phyloP scores from a whole-genome alignment of 768 basidiomycete species.

The Lactarius indigo region DNA sequence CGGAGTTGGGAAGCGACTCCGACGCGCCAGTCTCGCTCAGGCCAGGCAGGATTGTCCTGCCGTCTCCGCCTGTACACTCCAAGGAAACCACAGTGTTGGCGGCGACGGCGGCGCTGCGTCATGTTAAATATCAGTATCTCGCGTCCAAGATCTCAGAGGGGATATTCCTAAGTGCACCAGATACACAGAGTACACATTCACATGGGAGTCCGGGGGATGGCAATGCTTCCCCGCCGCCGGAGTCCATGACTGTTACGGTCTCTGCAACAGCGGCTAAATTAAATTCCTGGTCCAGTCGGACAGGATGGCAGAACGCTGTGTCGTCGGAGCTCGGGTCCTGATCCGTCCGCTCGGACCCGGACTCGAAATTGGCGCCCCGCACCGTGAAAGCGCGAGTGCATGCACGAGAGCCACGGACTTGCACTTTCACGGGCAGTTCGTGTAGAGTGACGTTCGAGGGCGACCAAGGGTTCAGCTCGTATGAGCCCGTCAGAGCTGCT shows the following conservation, averaged over 20 bases:
- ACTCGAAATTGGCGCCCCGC: neutral
- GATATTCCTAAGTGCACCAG: slow-evolving; percentile 7
- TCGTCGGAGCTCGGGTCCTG: neutral
- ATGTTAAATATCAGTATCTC: neutral
- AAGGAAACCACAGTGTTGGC: neutral
- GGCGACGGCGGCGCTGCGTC: neutral
- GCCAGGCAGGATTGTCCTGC: neutral
- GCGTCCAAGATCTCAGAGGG: neutral
- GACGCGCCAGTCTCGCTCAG: neutral
- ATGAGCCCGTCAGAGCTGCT: neutral
- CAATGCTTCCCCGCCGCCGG: neutral
- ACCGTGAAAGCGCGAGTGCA: neutral
- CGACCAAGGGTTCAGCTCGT: slow-evolving; percentile 3
- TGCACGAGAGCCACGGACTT: neutral
- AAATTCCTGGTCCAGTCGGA: neutral
- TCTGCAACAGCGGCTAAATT: neutral
- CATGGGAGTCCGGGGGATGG: neutral
- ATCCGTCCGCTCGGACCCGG: neutral
- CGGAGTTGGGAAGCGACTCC: neutral
- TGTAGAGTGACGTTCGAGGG: neutral
- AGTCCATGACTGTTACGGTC: neutral
- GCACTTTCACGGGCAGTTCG: neutral
- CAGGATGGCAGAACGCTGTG: neutral
- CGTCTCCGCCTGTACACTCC: neutral
- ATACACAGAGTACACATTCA: slow-evolving; percentile 1